Percentiles rank a stretch among this genome's conserved stretches.
Conservation (phyloP, 2,329 filamentous ascomycete species). For the Aspergillus pseudotamarii region DNA sequence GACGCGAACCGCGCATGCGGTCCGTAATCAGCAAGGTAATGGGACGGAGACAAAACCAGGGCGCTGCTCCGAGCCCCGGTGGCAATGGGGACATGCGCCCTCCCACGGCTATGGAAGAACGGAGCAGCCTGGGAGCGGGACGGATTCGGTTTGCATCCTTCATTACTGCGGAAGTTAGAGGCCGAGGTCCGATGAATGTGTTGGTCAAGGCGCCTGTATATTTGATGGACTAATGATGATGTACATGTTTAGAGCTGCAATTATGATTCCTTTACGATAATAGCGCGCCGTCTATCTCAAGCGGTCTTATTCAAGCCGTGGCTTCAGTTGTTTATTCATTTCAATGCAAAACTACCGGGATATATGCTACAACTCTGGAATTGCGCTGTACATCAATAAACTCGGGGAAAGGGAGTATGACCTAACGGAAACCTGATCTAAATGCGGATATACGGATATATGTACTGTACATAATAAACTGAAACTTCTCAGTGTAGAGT, state of each 20-base stretch:
- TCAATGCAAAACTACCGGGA: not conserved
- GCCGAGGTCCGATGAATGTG: constrained; percentile 63
- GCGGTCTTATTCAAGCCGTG: not conserved
- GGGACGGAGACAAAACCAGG: constrained; percentile 21
- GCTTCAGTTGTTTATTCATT: not conserved
- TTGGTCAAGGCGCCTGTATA: constrained; percentile 75
- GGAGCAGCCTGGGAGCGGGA: constrained; percentile 22
- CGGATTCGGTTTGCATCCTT: constrained; percentile 77
- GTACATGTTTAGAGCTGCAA: constrained; percentile 1
- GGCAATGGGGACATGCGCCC: constrained; percentile 27
- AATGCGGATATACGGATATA: not conserved
- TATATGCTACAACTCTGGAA: not conserved
- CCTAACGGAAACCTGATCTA: not conserved
- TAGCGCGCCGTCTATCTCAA: not conserved
- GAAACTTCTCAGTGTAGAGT: too few relatives aligned
- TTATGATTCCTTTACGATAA: not conserved
- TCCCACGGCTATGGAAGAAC: constrained; percentile 8
- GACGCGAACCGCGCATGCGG: constrained; percentile 37
- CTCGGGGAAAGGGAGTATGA: not conserved
- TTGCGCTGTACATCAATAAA: not conserved
- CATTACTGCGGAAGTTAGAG: constrained; percentile 72
- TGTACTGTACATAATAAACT: too few relatives aligned
- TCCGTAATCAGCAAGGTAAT: constrained; percentile 48
- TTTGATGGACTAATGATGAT: constrained; percentile 29
- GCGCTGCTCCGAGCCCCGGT: constrained; percentile 18